phyloP scores from a whole-genome alignment of 257 asterid genomes.

The Penstemon newberryi region DNA sequence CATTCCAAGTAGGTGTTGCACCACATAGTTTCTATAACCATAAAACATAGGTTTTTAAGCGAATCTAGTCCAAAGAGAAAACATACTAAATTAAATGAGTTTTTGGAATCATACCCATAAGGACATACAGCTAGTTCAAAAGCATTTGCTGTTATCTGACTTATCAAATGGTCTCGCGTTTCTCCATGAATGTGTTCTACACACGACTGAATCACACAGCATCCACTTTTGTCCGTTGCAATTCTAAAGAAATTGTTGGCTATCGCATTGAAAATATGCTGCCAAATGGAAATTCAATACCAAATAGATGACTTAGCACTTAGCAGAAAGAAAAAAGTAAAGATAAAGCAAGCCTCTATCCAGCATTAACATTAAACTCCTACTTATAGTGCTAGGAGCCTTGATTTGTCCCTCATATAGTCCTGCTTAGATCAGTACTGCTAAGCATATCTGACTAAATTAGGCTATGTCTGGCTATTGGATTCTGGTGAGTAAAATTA shows the following conservation, averaged over 20 bases:
- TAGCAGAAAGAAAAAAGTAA: slow-evolving; percentile 3
- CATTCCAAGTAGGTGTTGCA: slow-evolving; percentile 65
- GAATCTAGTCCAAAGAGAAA: neutral
- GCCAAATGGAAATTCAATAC: slow-evolving; percentile 31
- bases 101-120: slow-evolving; percentile 55
- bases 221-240: slow-evolving; percentile 73
- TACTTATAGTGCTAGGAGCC: no score
- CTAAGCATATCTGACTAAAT: neutral
- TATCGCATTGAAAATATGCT: slow-evolving; percentile 54
- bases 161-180: slow-evolving; percentile 42
- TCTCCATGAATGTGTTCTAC: slow-evolving; percentile 57
- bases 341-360: neutral
- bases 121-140: slow-evolving; percentile 60
- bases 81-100: slow-evolving; percentile 5
- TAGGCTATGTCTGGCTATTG: no score
- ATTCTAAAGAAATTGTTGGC: slow-evolving; percentile 49
- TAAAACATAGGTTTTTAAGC: slow-evolving; percentile 13
- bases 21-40: slow-evolving; percentile 68
- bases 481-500: no score
- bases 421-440: neutral
- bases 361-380: no score
- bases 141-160: slow-evolving; percentile 48
- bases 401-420: neutral
- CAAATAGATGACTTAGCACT: slow-evolving; percentile 24
- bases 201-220: slow-evolving; percentile 68